Percentiles rank a stretch among this genome's conserved stretches.
Evolutionary conservation across 352 stramenopile species (phyloP).

Genomic region (Globisporangium barbulae): DNA sequence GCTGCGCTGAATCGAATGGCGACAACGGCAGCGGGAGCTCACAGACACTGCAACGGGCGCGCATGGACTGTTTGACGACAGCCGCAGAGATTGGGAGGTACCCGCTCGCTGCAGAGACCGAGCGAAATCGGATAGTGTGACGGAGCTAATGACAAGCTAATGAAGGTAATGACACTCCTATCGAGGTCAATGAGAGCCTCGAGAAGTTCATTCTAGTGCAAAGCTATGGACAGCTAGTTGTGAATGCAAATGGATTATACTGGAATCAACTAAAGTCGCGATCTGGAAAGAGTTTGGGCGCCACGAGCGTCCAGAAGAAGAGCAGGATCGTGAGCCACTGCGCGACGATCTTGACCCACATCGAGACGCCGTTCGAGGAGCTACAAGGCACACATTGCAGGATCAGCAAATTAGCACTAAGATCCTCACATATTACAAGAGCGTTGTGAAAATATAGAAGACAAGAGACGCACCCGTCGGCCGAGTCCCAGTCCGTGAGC

Average conservation of each 20-base stretch:
- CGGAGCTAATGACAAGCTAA: too few species aligned
- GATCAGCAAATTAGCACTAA: not conserved
- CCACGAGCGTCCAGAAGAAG: slow-evolving; percentile 94
- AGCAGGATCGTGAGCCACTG: slow-evolving; percentile 94
- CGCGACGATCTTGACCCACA: slow-evolving; percentile 95
- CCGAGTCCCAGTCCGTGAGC: slow-evolving; percentile 93
- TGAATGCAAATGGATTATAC: not conserved
- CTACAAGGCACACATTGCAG: slow-evolving; percentile 3
- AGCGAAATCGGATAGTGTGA: not conserved
- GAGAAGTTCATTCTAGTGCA: too few species aligned
- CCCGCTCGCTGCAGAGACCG: not conserved
- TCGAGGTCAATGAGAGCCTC: too few species aligned
- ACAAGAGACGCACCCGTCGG: slow-evolving; percentile 41
- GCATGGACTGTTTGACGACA: not conserved
- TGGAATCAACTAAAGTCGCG: slow-evolving; percentile 78
- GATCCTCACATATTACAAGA: too few species aligned
- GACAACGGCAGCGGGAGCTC: not conserved
- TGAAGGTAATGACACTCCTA: too few species aligned
- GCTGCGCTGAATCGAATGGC: not conserved
- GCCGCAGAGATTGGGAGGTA: not conserved
- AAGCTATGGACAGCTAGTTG: too few species aligned
- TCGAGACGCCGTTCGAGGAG: slow-evolving; percentile 76
- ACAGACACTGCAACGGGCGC: not conserved
- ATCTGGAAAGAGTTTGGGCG: slow-evolving; percentile 92
- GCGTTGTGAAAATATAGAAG: not conserved